A percentile compares a stretch with the other conserved stretches of the same genome.
phyloP scores from a whole-genome alignment of 2,329 filamentous ascomycete genomes.

The Dothiorella sarmentorum region DNA sequence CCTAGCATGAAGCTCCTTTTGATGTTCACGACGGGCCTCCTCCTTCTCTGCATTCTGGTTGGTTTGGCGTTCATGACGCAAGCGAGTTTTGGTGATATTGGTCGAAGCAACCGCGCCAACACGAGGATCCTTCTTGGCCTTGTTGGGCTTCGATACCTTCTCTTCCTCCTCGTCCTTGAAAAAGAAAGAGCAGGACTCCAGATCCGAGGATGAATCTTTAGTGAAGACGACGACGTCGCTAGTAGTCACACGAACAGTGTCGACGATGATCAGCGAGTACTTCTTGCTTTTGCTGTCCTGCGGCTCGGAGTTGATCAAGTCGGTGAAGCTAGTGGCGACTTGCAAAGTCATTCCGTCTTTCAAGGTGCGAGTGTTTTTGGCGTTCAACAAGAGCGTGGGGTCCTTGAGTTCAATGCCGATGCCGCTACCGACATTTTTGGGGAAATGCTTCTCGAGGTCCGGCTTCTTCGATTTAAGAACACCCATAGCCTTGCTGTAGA shows the following conservation, averaged over 20 bases:
- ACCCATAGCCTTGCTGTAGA: constrained; percentile 81
- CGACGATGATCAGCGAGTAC: constrained; percentile 86
- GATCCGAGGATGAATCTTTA: constrained; percentile 83
- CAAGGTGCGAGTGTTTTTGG: constrained; percentile 75
- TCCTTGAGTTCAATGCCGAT: constrained; percentile 92
- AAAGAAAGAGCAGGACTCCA: constrained; percentile 95
- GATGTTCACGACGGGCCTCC: constrained; percentile 80
- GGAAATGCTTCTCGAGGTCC: constrained; percentile 89
- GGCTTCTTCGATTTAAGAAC: constrained; percentile 88
- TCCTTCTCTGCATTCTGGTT: constrained; percentile 89
- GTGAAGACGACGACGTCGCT: constrained; percentile 86
- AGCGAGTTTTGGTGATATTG: constrained; percentile 90
- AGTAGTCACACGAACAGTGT: constrained; percentile 84
- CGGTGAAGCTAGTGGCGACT: constrained; percentile 83
- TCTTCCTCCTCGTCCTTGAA: constrained; percentile 93
- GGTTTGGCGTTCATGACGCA: constrained; percentile 85
- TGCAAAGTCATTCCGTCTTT: constrained; percentile 97
- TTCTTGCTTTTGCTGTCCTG: constrained; percentile 86
- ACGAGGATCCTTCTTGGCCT: constrained; percentile 78
- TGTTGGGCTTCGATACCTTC: constrained; percentile 77
- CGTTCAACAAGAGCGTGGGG: constrained; percentile 75
- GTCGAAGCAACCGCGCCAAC: constrained; percentile 87
- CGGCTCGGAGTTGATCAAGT: constrained; percentile 80
- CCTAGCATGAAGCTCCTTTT: constrained; percentile 81
- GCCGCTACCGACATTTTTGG: constrained; percentile 87